Conservation (phyloP, 208 protist genomes). For the Wallacemonas rigidus region DNA sequence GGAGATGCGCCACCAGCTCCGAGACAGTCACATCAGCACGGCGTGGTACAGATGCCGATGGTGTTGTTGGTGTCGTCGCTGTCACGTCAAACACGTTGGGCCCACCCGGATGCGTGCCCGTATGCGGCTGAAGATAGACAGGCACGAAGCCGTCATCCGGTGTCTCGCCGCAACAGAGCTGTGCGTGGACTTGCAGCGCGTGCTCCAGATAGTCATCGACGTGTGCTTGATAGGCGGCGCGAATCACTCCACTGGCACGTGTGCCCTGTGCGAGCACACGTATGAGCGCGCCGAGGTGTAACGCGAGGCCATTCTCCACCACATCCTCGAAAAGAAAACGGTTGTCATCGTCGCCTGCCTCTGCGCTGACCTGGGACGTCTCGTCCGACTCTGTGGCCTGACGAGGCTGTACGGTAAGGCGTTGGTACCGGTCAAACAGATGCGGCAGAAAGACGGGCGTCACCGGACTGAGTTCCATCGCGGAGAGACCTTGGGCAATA, state of each 20-base stretch:
- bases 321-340: constrained; percentile 44
- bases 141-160: constrained; percentile 19
- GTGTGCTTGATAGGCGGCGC: constrained; percentile 11
- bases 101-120: not conserved
- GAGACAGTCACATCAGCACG: constrained; percentile 2
- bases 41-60: not conserved
- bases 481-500: constrained; percentile 53
- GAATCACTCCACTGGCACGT: not conserved
- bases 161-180: constrained; percentile 40
- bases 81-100: not conserved
- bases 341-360: not conserved
- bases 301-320: constrained; percentile 30
- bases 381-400: not conserved
- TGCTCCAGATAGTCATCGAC: constrained; percentile 59
- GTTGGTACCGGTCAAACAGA: constrained; percentile 58
- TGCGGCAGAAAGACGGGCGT: constrained; percentile 35
- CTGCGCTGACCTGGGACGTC: not conserved
- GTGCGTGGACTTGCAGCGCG: constrained; percentile 58
- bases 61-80: not conserved
- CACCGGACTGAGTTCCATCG: constrained; percentile 52
- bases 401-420: not conserved
- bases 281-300: constrained; percentile 30
- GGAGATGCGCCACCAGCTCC: constrained; percentile 7
- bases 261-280: constrained; percentile 24
- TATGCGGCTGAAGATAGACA: constrained; percentile 18